Conservation (phyloP, 2,329 filamentous ascomycete genomes). For the Leptographium lundbergii region DNA sequence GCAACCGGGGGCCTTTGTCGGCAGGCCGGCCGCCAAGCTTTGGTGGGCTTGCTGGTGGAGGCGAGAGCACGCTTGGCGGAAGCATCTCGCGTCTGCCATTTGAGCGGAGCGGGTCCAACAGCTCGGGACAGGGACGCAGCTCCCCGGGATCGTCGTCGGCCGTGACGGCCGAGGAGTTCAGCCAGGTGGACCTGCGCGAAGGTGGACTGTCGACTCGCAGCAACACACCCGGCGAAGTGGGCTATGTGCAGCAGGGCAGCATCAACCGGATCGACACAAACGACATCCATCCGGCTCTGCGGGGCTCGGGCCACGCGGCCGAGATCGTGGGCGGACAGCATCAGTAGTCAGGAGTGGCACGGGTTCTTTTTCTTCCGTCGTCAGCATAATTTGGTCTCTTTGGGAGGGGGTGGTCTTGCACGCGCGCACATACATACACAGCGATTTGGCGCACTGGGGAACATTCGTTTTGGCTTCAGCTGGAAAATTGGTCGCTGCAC, state of each 20-base stretch:
- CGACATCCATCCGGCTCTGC: constrained; percentile 26
- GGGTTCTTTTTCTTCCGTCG: not conserved
- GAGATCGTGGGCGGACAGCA: constrained; percentile 37
- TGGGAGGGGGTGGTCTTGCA: not conserved
- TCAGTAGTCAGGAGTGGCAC: not conserved
- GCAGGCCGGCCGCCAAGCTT: not conserved
- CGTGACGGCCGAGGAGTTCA: constrained; percentile 29
- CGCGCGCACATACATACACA: not conserved
- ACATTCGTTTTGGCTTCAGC: not conserved
- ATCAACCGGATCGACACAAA: constrained; percentile 41
- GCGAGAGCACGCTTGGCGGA: not conserved
- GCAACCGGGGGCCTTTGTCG: constrained; percentile 4
- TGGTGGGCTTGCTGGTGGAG: no score
- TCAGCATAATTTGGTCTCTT: not conserved
- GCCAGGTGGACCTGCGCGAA: constrained; percentile 23
- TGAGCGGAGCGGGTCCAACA: constrained; percentile 39
- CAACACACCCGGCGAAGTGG: constrained; percentile 40
- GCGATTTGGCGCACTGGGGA: constrained; percentile 4
- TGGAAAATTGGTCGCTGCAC: not conserved
- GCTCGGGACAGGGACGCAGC: constrained; percentile 20
- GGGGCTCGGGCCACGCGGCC: constrained; percentile 34
- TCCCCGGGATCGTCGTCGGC: constrained; percentile 27
- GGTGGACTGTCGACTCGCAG: constrained; percentile 4
- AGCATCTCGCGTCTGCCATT: constrained; percentile 36
- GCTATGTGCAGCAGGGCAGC: constrained; percentile 44